Evolutionary conservation across 2,329 filamentous ascomycete species (phyloP).

Genomic region (Pyrenophora teres): DNA sequence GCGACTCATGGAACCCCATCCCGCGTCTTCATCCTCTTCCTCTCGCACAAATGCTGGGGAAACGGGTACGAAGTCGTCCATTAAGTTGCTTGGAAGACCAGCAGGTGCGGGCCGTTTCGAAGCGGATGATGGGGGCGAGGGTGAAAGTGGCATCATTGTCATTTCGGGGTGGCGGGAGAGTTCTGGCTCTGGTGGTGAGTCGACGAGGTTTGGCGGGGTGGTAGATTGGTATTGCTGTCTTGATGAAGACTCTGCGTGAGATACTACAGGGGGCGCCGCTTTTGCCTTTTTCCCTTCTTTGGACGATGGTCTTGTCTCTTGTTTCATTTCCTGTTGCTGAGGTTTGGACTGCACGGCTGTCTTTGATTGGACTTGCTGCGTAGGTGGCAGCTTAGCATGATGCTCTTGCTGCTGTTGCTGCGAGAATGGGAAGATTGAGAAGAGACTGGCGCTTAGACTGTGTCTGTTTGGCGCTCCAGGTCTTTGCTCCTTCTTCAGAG

Average conservation of each 20-base stretch:
- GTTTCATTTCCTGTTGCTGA: neutral
- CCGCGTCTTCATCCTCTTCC: conserved; percentile 38
- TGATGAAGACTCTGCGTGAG: neutral
- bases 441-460: conserved; percentile 41
- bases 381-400: conserved; percentile 33
- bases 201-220: conserved; percentile 11
- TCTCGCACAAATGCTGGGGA: conserved; percentile 24
- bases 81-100: conserved; percentile 39
- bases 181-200: conserved; percentile 7
- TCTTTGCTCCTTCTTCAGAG: conserved; percentile 14
- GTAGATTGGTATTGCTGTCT: conserved; percentile 3
- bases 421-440: conserved; percentile 44
- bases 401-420: conserved; percentile 41
- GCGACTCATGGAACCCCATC: conserved; percentile 40
- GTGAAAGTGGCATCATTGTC: conserved; percentile 41
- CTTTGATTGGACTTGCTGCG: conserved; percentile 20
- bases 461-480: conserved; percentile 36
- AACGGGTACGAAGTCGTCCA: conserved; percentile 44
- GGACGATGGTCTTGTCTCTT: conserved; percentile 1
- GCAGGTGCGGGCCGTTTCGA: conserved; percentile 18
- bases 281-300: conserved; percentile 3
- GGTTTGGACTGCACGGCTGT: conserved; percentile 4
- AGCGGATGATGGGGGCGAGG: conserved; percentile 21
- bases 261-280: neutral
- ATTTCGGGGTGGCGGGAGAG: conserved; percentile 34